Evolutionary conservation across 2,329 filamentous ascomycete genomes (phyloP).

Genomic region (Paracamarosporium sp.): DNA sequence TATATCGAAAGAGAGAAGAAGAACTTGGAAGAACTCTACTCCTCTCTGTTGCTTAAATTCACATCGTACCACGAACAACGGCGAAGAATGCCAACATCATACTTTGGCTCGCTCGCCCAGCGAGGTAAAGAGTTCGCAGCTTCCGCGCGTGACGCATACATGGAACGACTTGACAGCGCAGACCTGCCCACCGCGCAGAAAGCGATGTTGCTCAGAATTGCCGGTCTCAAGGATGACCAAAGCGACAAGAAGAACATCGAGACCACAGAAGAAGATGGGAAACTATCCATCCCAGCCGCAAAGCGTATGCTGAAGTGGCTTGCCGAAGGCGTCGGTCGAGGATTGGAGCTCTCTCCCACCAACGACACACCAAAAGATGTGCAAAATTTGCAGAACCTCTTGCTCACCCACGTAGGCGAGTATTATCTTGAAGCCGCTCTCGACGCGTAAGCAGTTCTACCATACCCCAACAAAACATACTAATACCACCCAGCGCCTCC

Average conservation of each 20-base stretch:
- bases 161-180: conserved; percentile 85
- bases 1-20: conserved; percentile 71
- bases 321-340: conserved; percentile 89
- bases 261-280: conserved; percentile 87
- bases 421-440: conserved; percentile 73
- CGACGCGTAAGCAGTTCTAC: conserved; percentile 57
- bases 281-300: conserved; percentile 81
- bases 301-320: conserved; percentile 99
- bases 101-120: conserved; percentile 90
- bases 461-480: background rate
- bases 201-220: conserved; percentile 86
- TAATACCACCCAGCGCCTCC: conserved; percentile 46
- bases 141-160: conserved; percentile 88
- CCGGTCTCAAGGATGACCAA: conserved; percentile 77
- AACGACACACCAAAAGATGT: conserved; percentile 95
- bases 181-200: conserved; percentile 90
- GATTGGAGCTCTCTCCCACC: conserved; percentile 85
- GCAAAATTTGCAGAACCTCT: conserved; percentile 78
- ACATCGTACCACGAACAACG: conserved; percentile 90
- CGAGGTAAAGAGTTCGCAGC: conserved; percentile 88
- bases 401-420: conserved; percentile 87
- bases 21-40: conserved; percentile 81
- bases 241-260: conserved; percentile 85
- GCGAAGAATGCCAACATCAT: conserved; percentile 88
- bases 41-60: conserved; percentile 93